Evolutionary conservation across 805 yeast species (phyloP).

Genomic region (Yarrowia sp.): DNA sequence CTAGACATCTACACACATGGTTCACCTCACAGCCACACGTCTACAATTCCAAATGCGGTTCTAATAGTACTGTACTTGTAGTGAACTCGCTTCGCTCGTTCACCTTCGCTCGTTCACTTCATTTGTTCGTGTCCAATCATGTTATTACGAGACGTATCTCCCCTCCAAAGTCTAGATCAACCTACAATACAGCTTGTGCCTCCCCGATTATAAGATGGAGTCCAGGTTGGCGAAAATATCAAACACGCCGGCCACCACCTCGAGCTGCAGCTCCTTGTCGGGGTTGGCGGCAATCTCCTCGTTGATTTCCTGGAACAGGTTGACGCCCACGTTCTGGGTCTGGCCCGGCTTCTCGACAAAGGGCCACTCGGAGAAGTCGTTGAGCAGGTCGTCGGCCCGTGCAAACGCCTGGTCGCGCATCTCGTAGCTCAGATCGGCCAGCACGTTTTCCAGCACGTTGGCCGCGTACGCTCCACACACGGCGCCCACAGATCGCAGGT

Average conservation of each 20-base stretch:
- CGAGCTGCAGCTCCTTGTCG: slow-evolving; percentile 71
- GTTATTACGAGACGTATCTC: too few species aligned
- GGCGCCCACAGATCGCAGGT: slow-evolving; percentile 78
- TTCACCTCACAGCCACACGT: too few species aligned
- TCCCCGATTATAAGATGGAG: slow-evolving; percentile 64
- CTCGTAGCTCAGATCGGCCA: slow-evolving; percentile 75
- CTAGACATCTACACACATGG: too few species aligned
- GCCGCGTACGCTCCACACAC: slow-evolving; percentile 95
- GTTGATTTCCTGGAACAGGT: slow-evolving; percentile 60
- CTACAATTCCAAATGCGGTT: too few species aligned
- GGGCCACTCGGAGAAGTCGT: slow-evolving; percentile 85
- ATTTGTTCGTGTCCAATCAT: too few species aligned
- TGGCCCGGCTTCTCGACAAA: slow-evolving; percentile 61
- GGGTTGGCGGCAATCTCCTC: slow-evolving; percentile 60
- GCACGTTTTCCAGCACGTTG: slow-evolving; percentile 90
- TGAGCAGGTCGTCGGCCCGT: slow-evolving; percentile 89
- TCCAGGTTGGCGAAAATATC: slow-evolving; percentile 85
- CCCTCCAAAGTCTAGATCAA: too few species aligned
- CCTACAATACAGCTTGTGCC: too few species aligned
- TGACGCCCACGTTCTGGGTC: slow-evolving; percentile 68
- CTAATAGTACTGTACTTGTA: too few species aligned
- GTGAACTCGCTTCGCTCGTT: too few species aligned
- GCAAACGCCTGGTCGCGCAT: slow-evolving; percentile 90
- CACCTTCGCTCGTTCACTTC: too few species aligned
- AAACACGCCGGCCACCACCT: slow-evolving; percentile 86